Base-by-base conservation (phyloP, 179 eudicot genomes). In the Beta lomatogona region DNA sequence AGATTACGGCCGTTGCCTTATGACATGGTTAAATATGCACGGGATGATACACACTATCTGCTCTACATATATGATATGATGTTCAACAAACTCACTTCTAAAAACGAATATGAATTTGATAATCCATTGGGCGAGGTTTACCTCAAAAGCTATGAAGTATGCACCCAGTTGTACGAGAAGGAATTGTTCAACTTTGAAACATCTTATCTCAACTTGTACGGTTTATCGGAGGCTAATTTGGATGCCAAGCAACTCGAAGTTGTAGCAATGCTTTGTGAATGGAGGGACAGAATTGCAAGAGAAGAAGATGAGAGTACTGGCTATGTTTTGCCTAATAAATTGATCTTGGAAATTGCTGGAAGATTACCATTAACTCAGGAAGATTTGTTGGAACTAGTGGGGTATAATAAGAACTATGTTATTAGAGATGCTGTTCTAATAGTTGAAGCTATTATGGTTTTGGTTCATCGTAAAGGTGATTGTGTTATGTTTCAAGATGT, bases 41-140 rank as follows among this genome's bases (percentile, higher is more conserved):
- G 81, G 22, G 76, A 79, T 57, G 81, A 79, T 6, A 79, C 68
- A 0, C 69, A 79, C 16, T 70, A 69, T 4, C 57, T 70, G 1
- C 11, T 79, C 0, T 70, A 31, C 54, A 13, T 79, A 4, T 71
- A 69, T 11, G 69, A 78, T 68, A 4, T 21, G 53, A 78, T 68
- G 75, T 48, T 48, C 53, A 48, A 48, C 2, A 7, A 48, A 0
- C 53, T 48, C 0, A 48, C 1, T 9, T 48, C 53, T 6, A 7
- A 0, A 6, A 0, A 48, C 8, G 53, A 48, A 48, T 41, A 6
- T 4, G 72, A 41, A 5, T 68, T 1, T 41, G 72, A 41, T 13
- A 4, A 36, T 5, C 31, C 21, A 2, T 21, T 73, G 45, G 58
- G 12, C 19, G 45, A 52, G 10, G 58, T 57, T 0, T 79, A 14